These are phyloP conservation scores for Beauveria australis DNA, from an alignment of 2,329 filamentous ascomycete genomes.

Conservation along the genomic window DNA sequence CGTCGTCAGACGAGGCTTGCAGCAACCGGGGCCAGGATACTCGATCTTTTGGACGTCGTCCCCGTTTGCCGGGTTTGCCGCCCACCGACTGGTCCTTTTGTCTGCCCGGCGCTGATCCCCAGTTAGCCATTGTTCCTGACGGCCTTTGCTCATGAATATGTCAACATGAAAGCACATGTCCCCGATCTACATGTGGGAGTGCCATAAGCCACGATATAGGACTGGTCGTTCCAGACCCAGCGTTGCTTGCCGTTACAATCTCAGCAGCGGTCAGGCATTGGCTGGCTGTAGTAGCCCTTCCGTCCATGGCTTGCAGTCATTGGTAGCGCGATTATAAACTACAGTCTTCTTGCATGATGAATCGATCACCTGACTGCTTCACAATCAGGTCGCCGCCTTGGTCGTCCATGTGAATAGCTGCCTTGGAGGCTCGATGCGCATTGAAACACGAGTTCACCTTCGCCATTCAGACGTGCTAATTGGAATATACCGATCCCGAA, in stretches of 20 bases:
- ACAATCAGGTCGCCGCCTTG: background rate
- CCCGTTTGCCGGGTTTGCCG: background rate
- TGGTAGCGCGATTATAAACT: background rate
- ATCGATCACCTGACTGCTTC: conserved; percentile 2
- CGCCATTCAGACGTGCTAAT: too few relatives aligned
- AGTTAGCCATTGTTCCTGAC: background rate
- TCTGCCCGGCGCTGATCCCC: background rate
- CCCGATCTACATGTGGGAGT: background rate
- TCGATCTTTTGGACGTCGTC: background rate
- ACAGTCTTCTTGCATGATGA: conserved; percentile 1
- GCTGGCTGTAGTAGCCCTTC: background rate
- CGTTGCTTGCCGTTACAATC: background rate
- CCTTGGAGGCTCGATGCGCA: too few relatives aligned
- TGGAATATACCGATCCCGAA: too few relatives aligned
- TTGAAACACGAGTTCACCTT: background rate
- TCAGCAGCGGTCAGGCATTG: background rate
- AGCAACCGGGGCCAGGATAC: background rate
- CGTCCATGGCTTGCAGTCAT: background rate
- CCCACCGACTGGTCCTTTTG: background rate
- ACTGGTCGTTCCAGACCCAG: background rate
- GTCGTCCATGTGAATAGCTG: too few relatives aligned
- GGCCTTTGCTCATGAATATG: background rate
- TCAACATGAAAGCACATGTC: background rate
- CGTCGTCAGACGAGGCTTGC: background rate
- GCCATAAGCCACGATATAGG: background rate